Base-by-base conservation (phyloP, 2,329 filamentous ascomycete species). In the Alternaria longipes region DNA sequence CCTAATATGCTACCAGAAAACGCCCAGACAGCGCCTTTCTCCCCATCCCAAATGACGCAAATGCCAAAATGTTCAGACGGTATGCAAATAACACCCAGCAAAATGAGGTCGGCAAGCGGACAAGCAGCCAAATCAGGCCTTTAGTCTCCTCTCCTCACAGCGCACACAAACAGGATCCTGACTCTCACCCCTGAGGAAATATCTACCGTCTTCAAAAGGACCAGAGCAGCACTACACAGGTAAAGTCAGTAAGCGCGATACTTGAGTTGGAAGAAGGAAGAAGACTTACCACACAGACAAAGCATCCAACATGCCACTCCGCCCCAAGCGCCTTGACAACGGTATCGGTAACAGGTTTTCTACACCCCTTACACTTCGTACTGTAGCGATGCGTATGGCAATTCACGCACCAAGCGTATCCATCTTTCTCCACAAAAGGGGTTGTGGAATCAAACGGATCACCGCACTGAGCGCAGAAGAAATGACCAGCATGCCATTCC, bases 401-500 rank as follows among this genome's bases (percentile, higher is more conserved):
- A 22, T 86, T 86, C 47, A 98, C 87, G 80, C 95, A 99, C 94
- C 95, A 99, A 5, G 95, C 95, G 79, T 97, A 98, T 9, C 94
- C 94, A 69, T 98, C 94, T 80, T 97, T 97, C 78, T 99, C 95
- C 56, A 99, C 92, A 76, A 99, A 99, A 0, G 95, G 94, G 9
- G 84, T 89, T 4, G 76, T 78, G 0, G 82, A 79, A 64, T 86
- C 84, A 67, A 90, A 90, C 1, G 88, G 87, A 81, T 99, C 94
- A 68, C 95, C 95, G 77, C 95, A 99, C 84, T 99, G 93, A 42
- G 95, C 95, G 76, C 95, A 99, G 86, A 99, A 99, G 82, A 99
- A 99, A 81, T 99, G 95, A 0, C 95, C 95, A 54, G 92, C 91
- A 78, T 99, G 95, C 92, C 93, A 99, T 80, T 97, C 93, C n/a